Percentiles rank a stretch among this genome's conserved stretches.
Evolutionary conservation across 805 yeast genomes (phyloP).

Genomic region (Tetrapisispora pingtungensis): DNA sequence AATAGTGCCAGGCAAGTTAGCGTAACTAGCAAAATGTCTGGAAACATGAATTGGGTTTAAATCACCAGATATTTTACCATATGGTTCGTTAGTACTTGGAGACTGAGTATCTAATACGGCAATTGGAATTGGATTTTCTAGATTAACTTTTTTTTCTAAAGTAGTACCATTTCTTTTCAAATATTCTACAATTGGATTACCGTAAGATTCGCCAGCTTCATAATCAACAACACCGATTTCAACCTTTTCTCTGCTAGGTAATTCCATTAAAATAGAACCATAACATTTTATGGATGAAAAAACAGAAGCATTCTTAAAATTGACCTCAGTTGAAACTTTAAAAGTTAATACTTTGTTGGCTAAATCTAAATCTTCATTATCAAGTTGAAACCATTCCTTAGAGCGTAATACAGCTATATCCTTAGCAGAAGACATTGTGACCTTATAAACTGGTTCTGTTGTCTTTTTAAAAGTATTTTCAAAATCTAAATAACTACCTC

Average conservation of each 20-base stretch:
- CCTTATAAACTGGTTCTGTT: slow-evolving; percentile 78
- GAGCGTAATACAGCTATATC: slow-evolving; percentile 90
- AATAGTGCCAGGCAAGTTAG: slow-evolving; percentile 91
- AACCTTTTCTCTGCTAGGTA: slow-evolving; percentile 82
- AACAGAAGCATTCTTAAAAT: slow-evolving; percentile 65
- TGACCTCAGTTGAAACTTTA: slow-evolving; percentile 76
- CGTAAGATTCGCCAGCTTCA: slow-evolving; percentile 86
- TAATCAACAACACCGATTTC: slow-evolving; percentile 78
- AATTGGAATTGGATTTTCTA: slow-evolving; percentile 85
- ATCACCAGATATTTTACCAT: slow-evolving; percentile 96
- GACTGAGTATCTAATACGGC: slow-evolving; percentile 55
- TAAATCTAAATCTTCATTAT: slow-evolving; percentile 55
- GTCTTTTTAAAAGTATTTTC: slow-evolving; percentile 86
- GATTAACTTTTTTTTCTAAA: slow-evolving; percentile 84
- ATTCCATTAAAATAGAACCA: slow-evolving; percentile 79
- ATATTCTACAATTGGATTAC: slow-evolving; percentile 96
- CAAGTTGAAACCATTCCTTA: slow-evolving; percentile 95
- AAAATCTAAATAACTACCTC: slow-evolving; percentile 83
- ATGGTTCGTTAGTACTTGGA: slow-evolving; percentile 93
- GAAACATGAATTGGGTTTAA: slow-evolving; percentile 97
- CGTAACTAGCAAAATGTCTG: slow-evolving; percentile 87
- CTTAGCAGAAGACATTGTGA: slow-evolving; percentile 61
- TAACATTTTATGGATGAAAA: slow-evolving; percentile 71
- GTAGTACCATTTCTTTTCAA: slow-evolving; percentile 84
- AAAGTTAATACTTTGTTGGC: slow-evolving; percentile 75